Base-by-base conservation (phyloP, 106 monocot species). In the Allium fistulosum region DNA sequence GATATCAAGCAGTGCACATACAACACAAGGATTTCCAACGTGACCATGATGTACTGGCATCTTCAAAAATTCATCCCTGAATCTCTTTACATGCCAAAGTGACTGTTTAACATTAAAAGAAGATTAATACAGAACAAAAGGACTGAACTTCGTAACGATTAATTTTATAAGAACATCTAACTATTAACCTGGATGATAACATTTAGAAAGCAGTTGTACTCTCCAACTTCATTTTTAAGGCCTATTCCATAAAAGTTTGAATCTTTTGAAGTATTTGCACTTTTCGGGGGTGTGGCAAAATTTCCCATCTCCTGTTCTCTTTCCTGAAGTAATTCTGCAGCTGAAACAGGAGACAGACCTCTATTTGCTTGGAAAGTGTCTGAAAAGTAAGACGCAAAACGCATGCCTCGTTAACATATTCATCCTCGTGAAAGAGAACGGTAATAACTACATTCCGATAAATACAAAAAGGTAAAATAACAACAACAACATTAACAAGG, bases 121-220 rank as follows among this genome's bases (percentile, higher is more conserved):
- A 37, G 37, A 37, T 37, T 37, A 37, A 37, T 37, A 37, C 37
- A 37, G 37, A 37, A 37, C 37, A 37, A 37, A 37, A 37, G 1
- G 37, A 37, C 37, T 37, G 37, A 37, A 37, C 2, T 37, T 37
- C 37, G 5, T 37, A 37, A 37, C 37, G 37, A 37, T 37, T 37
- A 37, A 37, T 37, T 5, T 37, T 37, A 37, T 37, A 37, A 37
- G 37, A 37, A 37, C 5, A 37, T 37, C 37, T 37, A 37, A 37
- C 37, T 53, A 62, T 66, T 49, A 68, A 95, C 95, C 86, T 96
- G 95, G 46, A 96, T 96, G 55, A 96, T 92, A 52, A 96, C 95
- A 79, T 96, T 96, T 63, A 96, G 68, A 71, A 96, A 96, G 63
- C 95, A 96, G 86, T 96, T 96, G 67, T 96, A 96, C 70, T 96